Evolutionary conservation across 352 stramenopile genomes (phyloP).

Genomic region (Globisporangium splendens): DNA sequence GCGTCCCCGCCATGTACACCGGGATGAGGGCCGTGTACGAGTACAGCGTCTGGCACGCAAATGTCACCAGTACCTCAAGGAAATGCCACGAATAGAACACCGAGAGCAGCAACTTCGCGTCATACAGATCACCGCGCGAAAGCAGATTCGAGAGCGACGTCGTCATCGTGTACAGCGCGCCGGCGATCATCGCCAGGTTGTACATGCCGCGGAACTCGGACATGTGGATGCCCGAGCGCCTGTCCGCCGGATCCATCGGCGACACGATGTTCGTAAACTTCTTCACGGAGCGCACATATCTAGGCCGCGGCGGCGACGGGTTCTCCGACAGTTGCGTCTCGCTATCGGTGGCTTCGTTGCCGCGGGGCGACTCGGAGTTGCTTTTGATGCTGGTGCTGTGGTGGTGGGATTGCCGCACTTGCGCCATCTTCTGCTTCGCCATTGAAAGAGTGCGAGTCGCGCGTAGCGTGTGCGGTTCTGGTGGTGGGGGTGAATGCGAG

Average conservation of each 20-base stretch:
- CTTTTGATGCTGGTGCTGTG: background rate
- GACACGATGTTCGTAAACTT: slow-evolving; percentile 62
- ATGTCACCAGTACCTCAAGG: slow-evolving; percentile 65
- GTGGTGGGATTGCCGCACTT: background rate
- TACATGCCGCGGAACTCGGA: slow-evolving; percentile 78
- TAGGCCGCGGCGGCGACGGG: slow-evolving; percentile 1
- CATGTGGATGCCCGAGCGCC: slow-evolving; percentile 61
- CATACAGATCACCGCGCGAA: slow-evolving; percentile 41
- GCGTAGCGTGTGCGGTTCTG: no score
- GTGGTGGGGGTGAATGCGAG: no score
- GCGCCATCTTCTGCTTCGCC: background rate
- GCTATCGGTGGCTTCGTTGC: background rate
- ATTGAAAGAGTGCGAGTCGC: no score
- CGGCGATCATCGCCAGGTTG: slow-evolving; percentile 68
- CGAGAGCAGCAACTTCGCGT: slow-evolving; percentile 50
- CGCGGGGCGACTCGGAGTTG: background rate
- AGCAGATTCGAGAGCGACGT: slow-evolving; percentile 55
- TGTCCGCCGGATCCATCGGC: slow-evolving; percentile 61
- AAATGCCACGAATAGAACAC: slow-evolving; percentile 76
- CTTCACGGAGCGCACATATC: slow-evolving; percentile 34
- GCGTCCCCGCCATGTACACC: slow-evolving; percentile 58
- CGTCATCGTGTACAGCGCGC: slow-evolving; percentile 59
- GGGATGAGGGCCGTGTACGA: slow-evolving; percentile 69
- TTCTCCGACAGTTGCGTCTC: background rate
- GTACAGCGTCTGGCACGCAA: slow-evolving; percentile 60